Percentiles rank a stretch among this genome's conserved stretches.
phyloP scores from a whole-genome alignment of 257 asterid genomes.

The Gentiana macrophylla region DNA sequence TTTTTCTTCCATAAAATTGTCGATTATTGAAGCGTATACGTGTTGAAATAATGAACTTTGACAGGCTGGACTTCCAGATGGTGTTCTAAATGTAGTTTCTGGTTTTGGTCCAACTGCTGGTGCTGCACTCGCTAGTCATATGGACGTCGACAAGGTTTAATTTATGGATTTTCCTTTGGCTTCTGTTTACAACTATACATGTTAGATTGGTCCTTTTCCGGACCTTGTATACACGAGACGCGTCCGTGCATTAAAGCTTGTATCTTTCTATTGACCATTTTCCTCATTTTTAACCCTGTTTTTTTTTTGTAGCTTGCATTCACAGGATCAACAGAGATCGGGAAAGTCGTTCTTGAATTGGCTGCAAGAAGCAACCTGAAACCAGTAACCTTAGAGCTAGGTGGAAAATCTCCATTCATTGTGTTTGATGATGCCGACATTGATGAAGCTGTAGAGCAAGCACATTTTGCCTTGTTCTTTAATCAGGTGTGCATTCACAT shows the following conservation, averaged over 20 bases:
- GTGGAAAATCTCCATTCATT: slow-evolving; percentile 81
- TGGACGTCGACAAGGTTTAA: slow-evolving; percentile 75
- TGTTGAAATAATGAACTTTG: not conserved
- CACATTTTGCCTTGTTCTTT: slow-evolving; percentile 72
- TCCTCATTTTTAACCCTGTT: not conserved
- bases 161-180: too few relatives aligned
- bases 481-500: slow-evolving; percentile 41
- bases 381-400: slow-evolving; percentile 71
- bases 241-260: too few relatives aligned
- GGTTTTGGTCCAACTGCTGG: slow-evolving; percentile 82
- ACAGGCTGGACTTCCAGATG: slow-evolving; percentile 81
- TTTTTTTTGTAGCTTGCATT: slow-evolving; percentile 51
- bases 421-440: slow-evolving; percentile 63
- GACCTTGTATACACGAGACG: too few relatives aligned
- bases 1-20: not conserved
- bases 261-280: too few relatives aligned
- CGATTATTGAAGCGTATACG: too few relatives aligned
- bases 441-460: slow-evolving; percentile 52
- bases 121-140: slow-evolving; percentile 77
- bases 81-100: slow-evolving; percentile 57
- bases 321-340: slow-evolving; percentile 74
- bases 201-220: too few relatives aligned
- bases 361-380: slow-evolving; percentile 72
- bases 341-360: slow-evolving; percentile 45
- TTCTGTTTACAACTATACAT: too few relatives aligned